Conservation (phyloP, 306 rosid species). For the Canavalia ensiformis region DNA sequence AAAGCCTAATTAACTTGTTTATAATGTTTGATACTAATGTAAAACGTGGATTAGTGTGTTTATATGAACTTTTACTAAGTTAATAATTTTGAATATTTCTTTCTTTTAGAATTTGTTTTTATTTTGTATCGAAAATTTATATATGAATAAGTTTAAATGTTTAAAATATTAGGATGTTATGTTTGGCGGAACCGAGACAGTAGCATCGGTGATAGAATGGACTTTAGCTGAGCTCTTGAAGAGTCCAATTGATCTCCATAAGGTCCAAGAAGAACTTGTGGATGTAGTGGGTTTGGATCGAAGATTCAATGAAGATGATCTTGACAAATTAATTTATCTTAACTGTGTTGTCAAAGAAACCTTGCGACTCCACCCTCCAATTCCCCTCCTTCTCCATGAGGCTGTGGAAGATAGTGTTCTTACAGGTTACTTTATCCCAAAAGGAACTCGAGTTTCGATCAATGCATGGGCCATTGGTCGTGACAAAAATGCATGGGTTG, state of each 20-base stretch:
- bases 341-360: constrained; percentile 61
- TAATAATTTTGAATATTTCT: too few relatives aligned
- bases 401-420: constrained; percentile 48
- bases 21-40: too few relatives aligned
- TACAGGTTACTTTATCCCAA: constrained; percentile 53
- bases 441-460: constrained; percentile 56
- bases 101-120: too few relatives aligned
- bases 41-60: too few relatives aligned
- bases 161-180: constrained; percentile 56
- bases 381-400: constrained; percentile 68
- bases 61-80: too few relatives aligned
- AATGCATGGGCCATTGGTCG: constrained; percentile 68
- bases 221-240: constrained; percentile 62
- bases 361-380: constrained; percentile 71
- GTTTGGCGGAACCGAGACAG: constrained; percentile 74
- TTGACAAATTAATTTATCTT: constrained; percentile 53
- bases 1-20: too few relatives aligned
- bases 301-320: constrained; percentile 50
- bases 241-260: constrained; percentile 52
- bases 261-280: constrained; percentile 55
- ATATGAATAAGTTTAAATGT: too few relatives aligned
- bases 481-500: constrained; percentile 53
- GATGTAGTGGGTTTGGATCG: constrained; percentile 55
- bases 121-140: too few relatives aligned
- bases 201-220: constrained; percentile 71